phyloP scores from a whole-genome alignment of 331 rosid species.

The Quercus lobata region DNA sequence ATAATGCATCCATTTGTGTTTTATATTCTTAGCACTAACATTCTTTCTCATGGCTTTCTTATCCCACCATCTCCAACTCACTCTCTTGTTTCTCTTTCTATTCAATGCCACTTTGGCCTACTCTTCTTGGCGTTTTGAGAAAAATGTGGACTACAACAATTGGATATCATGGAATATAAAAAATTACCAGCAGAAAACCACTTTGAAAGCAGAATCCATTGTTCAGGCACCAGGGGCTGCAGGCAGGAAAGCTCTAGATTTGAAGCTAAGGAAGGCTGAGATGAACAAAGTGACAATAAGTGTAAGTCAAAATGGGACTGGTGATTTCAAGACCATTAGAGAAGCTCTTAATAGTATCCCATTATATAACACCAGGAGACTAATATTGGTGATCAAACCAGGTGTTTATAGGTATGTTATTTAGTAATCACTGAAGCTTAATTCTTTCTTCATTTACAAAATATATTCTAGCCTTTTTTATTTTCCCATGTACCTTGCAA shows the following conservation, averaged over 20 bases:
- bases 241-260: conserved; percentile 25
- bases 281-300: conserved; percentile 35
- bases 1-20: background rate
- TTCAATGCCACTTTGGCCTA: conserved; percentile 4
- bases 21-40: background rate
- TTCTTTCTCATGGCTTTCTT: conserved; percentile 32
- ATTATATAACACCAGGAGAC: conserved; percentile 40
- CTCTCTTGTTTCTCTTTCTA: conserved; percentile 25
- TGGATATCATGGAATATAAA: conserved; percentile 63
- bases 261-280: conserved; percentile 46
- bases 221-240: background rate
- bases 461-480: too few species aligned
- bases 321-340: conserved; percentile 48
- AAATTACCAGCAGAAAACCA: conserved; percentile 18
- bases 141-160: conserved; percentile 24
- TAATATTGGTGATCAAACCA: conserved; percentile 34
- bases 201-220: conserved; percentile 5
- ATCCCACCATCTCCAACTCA: conserved; percentile 1
- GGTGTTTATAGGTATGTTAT: conserved; percentile 56
- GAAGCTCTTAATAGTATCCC: conserved; percentile 61
- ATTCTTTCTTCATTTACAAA: too few species aligned
- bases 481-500: background rate
- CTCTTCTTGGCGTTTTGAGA: conserved; percentile 21
- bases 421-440: background rate
- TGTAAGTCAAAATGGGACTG: conserved; percentile 46